These are phyloP conservation scores for Cercophora samala DNA, from an alignment of 495 filamentous ascomycete species.

Conservation along the genomic window DNA sequence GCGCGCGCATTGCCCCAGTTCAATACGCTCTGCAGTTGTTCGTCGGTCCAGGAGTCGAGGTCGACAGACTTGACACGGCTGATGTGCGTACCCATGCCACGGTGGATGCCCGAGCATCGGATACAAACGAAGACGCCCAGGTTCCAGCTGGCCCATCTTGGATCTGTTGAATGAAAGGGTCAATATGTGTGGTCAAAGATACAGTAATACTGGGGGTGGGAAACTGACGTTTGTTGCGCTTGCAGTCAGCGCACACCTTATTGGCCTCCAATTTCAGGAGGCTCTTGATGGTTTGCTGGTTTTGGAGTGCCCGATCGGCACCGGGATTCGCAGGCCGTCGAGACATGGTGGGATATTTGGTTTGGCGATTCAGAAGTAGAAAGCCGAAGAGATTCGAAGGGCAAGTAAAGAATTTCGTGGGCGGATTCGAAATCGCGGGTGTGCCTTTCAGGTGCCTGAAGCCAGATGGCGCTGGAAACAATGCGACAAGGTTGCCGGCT, in stretches of 20 bases:
- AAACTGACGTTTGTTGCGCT: constrained; percentile 88
- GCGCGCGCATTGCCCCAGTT: constrained; percentile 93
- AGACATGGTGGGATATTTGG: constrained; percentile 61
- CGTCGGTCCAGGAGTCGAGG: constrained; percentile 96
- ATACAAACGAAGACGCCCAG: constrained; percentile 95
- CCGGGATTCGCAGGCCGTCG: constrained; percentile 71
- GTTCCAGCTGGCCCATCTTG: constrained; percentile 98
- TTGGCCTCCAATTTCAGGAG: constrained; percentile 90
- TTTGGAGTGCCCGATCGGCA: constrained; percentile 78
- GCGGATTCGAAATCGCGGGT: constrained; percentile 5
- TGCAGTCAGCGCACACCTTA: constrained; percentile 97
- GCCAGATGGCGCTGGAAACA: constrained; percentile 3
- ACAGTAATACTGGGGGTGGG: background rate
- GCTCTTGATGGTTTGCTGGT: constrained; percentile 84
- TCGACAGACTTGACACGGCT: constrained; percentile 97
- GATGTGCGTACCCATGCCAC: constrained; percentile 98
- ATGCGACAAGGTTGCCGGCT: constrained; percentile 1
- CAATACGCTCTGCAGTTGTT: constrained; percentile 87
- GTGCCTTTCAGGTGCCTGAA: constrained; percentile 3
- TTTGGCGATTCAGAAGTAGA: background rate
- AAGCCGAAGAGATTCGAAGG: background rate
- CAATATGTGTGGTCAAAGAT: constrained; percentile 10
- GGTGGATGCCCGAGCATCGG: constrained; percentile 95
- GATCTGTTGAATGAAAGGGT: constrained; percentile 55
- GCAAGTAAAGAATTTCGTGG: background rate